These are phyloP conservation scores for Pichia cabralensis DNA, from an alignment of 805 yeast genomes.

Conservation along the genomic window DNA sequence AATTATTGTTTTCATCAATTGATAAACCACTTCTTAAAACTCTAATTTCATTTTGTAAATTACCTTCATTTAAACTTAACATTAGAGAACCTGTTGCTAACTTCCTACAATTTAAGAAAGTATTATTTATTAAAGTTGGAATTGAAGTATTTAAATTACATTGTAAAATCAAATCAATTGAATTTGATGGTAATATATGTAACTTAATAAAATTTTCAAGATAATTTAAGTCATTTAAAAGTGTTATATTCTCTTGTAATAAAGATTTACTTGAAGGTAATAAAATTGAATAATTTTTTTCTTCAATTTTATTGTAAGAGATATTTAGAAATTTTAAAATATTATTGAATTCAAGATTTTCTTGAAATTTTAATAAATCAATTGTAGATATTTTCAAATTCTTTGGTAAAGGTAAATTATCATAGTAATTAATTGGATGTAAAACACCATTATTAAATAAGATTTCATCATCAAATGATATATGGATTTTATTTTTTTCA, in stretches of 20 bases:
- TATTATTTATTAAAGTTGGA: conserved; percentile 33
- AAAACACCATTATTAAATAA: conserved; percentile 78
- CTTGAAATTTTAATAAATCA: conserved; percentile 50
- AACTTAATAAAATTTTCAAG: conserved; percentile 49
- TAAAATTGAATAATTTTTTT: conserved; percentile 45
- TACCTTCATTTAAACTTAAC: conserved; percentile 36
- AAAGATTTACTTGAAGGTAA: conserved; percentile 61
- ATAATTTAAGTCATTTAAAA: conserved; percentile 23
- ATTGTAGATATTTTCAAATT: conserved; percentile 39
- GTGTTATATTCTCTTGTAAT: conserved; percentile 38
- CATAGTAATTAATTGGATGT: conserved; percentile 45
- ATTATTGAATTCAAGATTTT: conserved; percentile 37
- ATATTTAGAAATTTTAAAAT: conserved; percentile 35
- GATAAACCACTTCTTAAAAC: conserved; percentile 55
- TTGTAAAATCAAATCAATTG: conserved; percentile 34
- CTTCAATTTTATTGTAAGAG: conserved; percentile 30
- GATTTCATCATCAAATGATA: conserved; percentile 48
- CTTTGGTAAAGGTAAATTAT: conserved; percentile 46
- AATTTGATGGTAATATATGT: conserved; percentile 58
- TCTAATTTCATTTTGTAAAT: conserved; percentile 48
- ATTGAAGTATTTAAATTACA: conserved; percentile 30
- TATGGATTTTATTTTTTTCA: conserved; percentile 11
- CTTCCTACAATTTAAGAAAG: conserved; percentile 35
- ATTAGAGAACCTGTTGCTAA: conserved; percentile 29
- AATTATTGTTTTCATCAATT: conserved; percentile 18